Evolutionary conservation across 2,329 filamentous ascomycete species (phyloP), one percentile per base, ranked within the genome.

Genomic region (Pseudocercospora vitis): DNA sequence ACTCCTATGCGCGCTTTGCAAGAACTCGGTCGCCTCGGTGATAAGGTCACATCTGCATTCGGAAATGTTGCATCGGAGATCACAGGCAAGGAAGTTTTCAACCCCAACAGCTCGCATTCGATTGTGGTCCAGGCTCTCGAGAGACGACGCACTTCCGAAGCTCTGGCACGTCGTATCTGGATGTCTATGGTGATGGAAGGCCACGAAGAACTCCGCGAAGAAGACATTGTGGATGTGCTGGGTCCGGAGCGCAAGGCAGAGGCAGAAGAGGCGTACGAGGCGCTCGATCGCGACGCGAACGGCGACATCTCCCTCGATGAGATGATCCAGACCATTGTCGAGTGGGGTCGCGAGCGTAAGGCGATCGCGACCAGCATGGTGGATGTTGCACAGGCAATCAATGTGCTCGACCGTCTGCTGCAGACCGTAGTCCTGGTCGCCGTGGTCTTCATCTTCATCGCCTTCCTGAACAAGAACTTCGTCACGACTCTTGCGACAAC

Each of bases 131-230:
- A 95, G 68, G 94, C 92, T 7, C 78, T 97, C 26, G 91, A 96
- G 72, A 92, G 90, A 74, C 84, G 82, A 37, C 80, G 81, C 55
- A 88, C 90, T 5, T 89, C 91, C 0, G 91, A 97, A 70, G 94
- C 94, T n/a, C 76, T 97, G 53, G 91, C 89, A n/a, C 87, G 84
- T 62, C 87, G 94, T 66, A 86, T 97, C 58, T 97, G 94, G 94
- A 95, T 96, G 89, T 96, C 91, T 0, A 95, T 96, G 68, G 94
- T 96, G 1, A 84, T 94, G 3, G 92, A 97, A 72, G 91, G 90
- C 63, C 85, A 85, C 54, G 89, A 96, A 33, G 78, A 86, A 0
- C 78, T 99, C 7, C 89, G 82, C 62, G 73, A 81, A 7, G 90
- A 96, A 3, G 94, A 99, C 68, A 81, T 99, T 31, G 70, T 85